These are phyloP conservation scores for Nannochloropsis oceanica DNA, from an alignment of 108 stramenopile genomes.

Conservation along the genomic window DNA sequence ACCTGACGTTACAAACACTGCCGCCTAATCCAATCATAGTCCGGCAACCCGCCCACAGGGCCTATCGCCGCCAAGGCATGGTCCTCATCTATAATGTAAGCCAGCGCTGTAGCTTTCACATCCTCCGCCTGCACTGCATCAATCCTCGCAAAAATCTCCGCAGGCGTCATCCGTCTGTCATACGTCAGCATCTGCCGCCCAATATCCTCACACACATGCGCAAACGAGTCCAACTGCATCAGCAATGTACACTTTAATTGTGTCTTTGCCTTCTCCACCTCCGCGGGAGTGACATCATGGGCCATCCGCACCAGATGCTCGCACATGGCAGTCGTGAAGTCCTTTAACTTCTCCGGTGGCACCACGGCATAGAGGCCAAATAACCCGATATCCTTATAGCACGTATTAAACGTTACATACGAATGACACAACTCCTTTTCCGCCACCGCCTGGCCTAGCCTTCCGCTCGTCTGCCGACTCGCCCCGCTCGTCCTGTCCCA, in stretches of 20 bases:
- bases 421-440: constrained; percentile 71
- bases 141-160: constrained; percentile 88
- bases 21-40: constrained; percentile 35
- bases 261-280: constrained; percentile 84
- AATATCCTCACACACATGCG: constrained; percentile 94
- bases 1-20: background rate
- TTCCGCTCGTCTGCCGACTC: background rate
- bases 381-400: constrained; percentile 98
- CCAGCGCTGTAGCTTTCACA: constrained; percentile 60
- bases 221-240: constrained; percentile 85
- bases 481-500: constrained; percentile 75
- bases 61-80: constrained; percentile 39
- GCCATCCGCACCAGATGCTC: constrained; percentile 73
- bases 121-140: constrained; percentile 78
- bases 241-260: constrained; percentile 88
- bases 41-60: constrained; percentile 19
- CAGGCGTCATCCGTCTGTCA: constrained; percentile 89
- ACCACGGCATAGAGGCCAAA: constrained; percentile 92
- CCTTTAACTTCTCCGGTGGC: constrained; percentile 62
- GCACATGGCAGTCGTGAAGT: constrained; percentile 55
- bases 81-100: constrained; percentile 30
- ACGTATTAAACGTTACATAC: constrained; percentile 91
- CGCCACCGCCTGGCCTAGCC: constrained; percentile 67
- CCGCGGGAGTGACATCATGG: constrained; percentile 49
- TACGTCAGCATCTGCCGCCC: constrained; percentile 95